phyloP scores from a whole-genome alignment of 164 flowering plant genomes.

The Berberis thunbergii region DNA sequence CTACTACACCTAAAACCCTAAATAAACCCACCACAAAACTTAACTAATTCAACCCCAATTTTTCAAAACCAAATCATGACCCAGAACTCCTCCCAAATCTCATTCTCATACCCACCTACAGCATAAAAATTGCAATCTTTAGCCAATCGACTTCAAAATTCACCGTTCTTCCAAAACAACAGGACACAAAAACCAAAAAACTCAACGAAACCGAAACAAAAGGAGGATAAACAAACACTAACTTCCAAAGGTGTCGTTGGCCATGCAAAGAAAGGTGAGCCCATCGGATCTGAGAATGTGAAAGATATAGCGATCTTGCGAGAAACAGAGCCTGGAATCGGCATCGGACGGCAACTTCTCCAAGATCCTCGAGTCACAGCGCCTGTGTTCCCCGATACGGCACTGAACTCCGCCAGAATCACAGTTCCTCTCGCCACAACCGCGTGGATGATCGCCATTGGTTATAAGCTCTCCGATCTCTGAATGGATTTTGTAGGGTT shows the following conservation, averaged over 20 bases:
- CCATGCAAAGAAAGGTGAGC: conserved; percentile 84
- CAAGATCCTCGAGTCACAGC: conserved; percentile 78
- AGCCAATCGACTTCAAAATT: too few relatives aligned
- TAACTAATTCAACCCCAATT: too few relatives aligned
- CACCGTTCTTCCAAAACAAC: not conserved
- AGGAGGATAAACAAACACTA: conserved; percentile 8
- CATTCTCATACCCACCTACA: too few relatives aligned
- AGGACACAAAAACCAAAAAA: not conserved
- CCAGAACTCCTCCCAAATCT: too few relatives aligned
- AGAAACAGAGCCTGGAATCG: conserved; percentile 83
- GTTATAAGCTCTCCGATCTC: not conserved
- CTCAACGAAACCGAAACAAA: not conserved
- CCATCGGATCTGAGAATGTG: conserved; percentile 81
- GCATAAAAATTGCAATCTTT: too few relatives aligned
- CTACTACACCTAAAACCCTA: too few relatives aligned
- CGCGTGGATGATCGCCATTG: conserved; percentile 90
- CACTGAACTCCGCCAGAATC: conserved; percentile 86
- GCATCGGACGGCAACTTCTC: conserved; percentile 67
- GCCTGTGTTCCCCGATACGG: conserved; percentile 90
- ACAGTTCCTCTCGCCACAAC: conserved; percentile 81
- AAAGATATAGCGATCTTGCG: conserved; percentile 89
- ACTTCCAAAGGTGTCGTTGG: conserved; percentile 95
- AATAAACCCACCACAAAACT: too few relatives aligned
- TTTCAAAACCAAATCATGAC: too few relatives aligned
- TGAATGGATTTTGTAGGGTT: too few relatives aligned